Evolutionary conservation across 2,329 filamentous ascomycete genomes (phyloP).

Genomic region (Coleophoma crateriformis): DNA sequence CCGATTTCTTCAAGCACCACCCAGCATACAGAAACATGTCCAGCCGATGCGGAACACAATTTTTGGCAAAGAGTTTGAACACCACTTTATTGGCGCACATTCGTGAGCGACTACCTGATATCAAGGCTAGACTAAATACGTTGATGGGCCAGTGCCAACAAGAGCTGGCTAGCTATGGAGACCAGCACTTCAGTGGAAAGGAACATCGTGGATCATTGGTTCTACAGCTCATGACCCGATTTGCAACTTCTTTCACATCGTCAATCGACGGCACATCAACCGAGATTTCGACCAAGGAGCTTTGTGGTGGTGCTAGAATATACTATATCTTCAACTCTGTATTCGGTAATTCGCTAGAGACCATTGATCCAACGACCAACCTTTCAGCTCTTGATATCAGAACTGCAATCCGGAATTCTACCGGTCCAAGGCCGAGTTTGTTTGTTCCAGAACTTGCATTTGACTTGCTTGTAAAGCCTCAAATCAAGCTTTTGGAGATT

Average conservation of each 20-base stretch:
- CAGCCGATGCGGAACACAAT: conserved; percentile 87
- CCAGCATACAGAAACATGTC: conserved; percentile 97
- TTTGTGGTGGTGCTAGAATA: conserved; percentile 27
- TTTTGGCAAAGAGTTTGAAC: conserved; percentile 90
- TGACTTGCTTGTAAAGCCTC: conserved; percentile 93
- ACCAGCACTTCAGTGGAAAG: conserved; percentile 95
- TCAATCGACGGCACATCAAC: conserved; percentile 98
- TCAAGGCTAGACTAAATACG: conserved; percentile 95
- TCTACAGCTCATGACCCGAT: conserved; percentile 95
- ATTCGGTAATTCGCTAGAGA: conserved; percentile 92
- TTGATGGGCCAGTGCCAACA: conserved; percentile 99
- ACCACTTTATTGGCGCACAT: conserved; percentile 95
- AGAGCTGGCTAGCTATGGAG: conserved; percentile 94
- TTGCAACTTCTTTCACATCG: conserved; percentile 95
- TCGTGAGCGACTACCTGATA: conserved; percentile 89
- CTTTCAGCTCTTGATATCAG: conserved; percentile 91
- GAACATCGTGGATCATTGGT: conserved; percentile 95
- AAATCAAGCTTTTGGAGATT: conserved; percentile 94
- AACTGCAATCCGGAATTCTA: conserved; percentile 97
- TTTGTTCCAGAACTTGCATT: conserved; percentile 98
- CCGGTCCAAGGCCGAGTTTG: conserved; percentile 86
- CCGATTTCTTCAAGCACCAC: conserved; percentile 95
- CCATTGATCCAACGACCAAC: conserved; percentile 93
- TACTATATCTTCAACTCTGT: conserved; percentile 29
- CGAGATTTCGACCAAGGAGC: conserved; percentile 91